Evolutionary conservation across 805 yeast species (phyloP).

Genomic region (Scheffersomyces coipomensis): DNA sequence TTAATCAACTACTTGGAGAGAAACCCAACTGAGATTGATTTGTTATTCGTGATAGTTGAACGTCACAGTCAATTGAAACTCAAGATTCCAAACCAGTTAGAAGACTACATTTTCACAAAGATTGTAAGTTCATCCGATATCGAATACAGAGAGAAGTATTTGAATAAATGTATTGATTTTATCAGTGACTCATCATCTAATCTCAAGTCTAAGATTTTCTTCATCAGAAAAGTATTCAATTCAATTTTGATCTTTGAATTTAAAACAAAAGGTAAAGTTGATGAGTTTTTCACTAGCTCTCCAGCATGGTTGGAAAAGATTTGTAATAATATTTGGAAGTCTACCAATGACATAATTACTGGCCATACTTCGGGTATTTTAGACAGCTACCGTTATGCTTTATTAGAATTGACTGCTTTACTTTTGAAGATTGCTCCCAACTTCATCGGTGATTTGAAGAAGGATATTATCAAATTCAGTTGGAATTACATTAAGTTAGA

Average conservation of each 20-base stretch:
- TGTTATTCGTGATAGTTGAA: slow-evolving; percentile 30
- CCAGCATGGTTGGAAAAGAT: slow-evolving; percentile 67
- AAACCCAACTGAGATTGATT: slow-evolving; percentile 21
- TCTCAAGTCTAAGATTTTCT: slow-evolving; percentile 57
- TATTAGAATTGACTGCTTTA: slow-evolving; percentile 78
- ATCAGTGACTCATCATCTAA: slow-evolving; percentile 42
- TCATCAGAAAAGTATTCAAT: slow-evolving; percentile 57
- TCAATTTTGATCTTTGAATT: slow-evolving; percentile 66
- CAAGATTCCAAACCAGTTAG: slow-evolving; percentile 46
- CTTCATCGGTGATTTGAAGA: slow-evolving; percentile 58
- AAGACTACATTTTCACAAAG: slow-evolving; percentile 54
- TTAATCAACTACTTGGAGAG: slow-evolving; percentile 26
- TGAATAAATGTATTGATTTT: slow-evolving; percentile 51
- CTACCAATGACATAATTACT: slow-evolving; percentile 50
- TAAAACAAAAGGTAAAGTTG: slow-evolving; percentile 44
- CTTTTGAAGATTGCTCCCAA: slow-evolving; percentile 68
- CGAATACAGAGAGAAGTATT: slow-evolving; percentile 46
- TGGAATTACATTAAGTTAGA: slow-evolving; percentile 93
- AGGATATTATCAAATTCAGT: slow-evolving; percentile 86
- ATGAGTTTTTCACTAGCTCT: slow-evolving; percentile 39
- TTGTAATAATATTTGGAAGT: slow-evolving; percentile 71
- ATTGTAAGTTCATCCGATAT: slow-evolving; percentile 53
- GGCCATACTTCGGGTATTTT: slow-evolving; percentile 62
- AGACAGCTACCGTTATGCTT: slow-evolving; percentile 73
- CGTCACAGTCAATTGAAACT: slow-evolving; percentile 44